Conservation (phyloP, 768 basidiomycete species). For the Boletus speciosus region DNA sequence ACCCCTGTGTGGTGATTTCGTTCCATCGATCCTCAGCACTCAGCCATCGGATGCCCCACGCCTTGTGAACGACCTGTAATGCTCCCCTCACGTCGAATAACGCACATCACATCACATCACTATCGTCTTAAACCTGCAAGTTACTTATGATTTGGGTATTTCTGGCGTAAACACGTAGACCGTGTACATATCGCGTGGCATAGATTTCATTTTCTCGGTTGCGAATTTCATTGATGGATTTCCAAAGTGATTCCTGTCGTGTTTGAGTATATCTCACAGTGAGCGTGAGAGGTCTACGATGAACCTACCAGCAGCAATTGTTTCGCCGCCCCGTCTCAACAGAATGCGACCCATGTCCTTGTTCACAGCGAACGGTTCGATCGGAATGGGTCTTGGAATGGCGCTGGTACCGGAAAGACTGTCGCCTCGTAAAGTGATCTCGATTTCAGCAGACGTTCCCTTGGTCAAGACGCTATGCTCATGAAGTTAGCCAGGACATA, state of each 20-base stretch:
- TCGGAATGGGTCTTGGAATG: slow-evolving; percentile 60
- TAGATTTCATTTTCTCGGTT: slow-evolving; percentile 1
- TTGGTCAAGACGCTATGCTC: slow-evolving; percentile 75
- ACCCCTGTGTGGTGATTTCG: not conserved
- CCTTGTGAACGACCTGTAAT: slow-evolving; percentile 16
- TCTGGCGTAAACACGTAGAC: slow-evolving; percentile 10
- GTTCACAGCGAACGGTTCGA: slow-evolving; percentile 83
- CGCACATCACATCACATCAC: slow-evolving; percentile 4
- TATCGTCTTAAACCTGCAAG: slow-evolving; percentile 10
- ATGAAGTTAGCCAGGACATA: slow-evolving; percentile 3
- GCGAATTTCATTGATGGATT: slow-evolving; percentile 28
- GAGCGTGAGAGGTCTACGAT: not conserved
- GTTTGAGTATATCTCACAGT: slow-evolving; percentile 1
- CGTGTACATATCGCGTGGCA: slow-evolving; percentile 14
- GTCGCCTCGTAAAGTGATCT: slow-evolving; percentile 67
- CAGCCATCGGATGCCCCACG: slow-evolving; percentile 3
- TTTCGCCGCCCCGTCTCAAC: slow-evolving; percentile 86
- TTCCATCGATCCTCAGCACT: not conserved
- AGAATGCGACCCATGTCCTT: slow-evolving; percentile 97
- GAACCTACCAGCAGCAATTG: slow-evolving; percentile 79
- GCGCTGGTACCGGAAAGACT: slow-evolving; percentile 46
- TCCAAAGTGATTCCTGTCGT: slow-evolving; percentile 43
- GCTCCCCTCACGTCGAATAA: slow-evolving; percentile 14
- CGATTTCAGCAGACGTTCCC: slow-evolving; percentile 78
- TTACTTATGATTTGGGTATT: slow-evolving; percentile 7